These are phyloP conservation scores for Syzygium aromaticum DNA, from an alignment of 345 rosid species.

Conservation along the genomic window DNA sequence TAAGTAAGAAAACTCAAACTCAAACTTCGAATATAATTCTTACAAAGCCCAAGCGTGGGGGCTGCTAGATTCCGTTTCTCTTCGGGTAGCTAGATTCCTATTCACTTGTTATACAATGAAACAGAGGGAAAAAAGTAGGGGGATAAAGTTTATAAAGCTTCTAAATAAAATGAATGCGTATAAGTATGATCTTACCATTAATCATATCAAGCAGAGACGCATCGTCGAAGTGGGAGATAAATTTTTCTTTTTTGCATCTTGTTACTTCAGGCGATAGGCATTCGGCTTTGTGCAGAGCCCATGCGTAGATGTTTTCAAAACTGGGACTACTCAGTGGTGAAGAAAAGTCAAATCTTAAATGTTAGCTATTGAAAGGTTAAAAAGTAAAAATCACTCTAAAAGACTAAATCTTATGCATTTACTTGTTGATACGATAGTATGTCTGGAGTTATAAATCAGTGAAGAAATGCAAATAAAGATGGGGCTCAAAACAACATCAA, in stretches of 20 bases:
- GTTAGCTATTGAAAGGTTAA: not conserved
- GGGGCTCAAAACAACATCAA: accelerated
- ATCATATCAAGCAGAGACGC: not conserved
- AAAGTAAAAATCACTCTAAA: not conserved
- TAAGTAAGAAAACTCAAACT: no score
- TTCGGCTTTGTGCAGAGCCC: not conserved
- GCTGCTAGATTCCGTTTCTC: not conserved
- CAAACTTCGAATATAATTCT: no score
- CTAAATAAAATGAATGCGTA: not conserved
- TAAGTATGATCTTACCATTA: no score
- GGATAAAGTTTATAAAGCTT: not conserved
- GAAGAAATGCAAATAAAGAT: not conserved
- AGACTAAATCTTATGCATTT: not conserved
- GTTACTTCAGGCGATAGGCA: not conserved
- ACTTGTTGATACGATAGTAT: not conserved
- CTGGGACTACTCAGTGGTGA: not conserved
- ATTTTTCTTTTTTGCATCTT: not conserved
- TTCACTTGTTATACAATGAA: not conserved
- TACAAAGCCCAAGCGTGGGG: not conserved
- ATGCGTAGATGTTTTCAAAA: not conserved
- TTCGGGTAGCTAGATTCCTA: not conserved
- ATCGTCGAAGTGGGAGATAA: not conserved
- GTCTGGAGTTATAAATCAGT: not conserved
- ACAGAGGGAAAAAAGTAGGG: not conserved
- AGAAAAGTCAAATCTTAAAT: not conserved